phyloP scores from a whole-genome alignment of 768 basidiomycete species.

The Agaricus subrufescens region DNA sequence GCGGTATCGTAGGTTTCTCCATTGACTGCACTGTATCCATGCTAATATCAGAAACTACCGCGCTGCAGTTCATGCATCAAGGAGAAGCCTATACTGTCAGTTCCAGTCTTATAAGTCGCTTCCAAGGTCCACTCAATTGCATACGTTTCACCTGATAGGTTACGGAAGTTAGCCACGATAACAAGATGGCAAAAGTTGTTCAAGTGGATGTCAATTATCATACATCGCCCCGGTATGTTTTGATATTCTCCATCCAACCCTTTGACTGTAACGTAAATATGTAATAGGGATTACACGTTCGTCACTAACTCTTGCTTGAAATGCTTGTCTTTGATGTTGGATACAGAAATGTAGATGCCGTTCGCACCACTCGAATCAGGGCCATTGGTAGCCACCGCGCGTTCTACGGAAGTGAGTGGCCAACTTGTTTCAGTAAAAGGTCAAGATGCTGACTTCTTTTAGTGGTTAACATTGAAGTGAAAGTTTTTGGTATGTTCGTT shows the following conservation, averaged over 20 bases:
- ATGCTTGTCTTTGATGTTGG: not conserved
- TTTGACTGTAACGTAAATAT: not conserved
- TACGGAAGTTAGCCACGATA: conserved; percentile 77
- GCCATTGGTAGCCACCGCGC: conserved; percentile 55
- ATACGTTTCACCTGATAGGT: conserved; percentile 36
- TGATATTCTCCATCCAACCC: not conserved
- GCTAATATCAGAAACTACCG: not conserved
- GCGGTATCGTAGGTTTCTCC: conserved; percentile 61
- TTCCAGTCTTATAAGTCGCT: not conserved
- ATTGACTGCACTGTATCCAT: not conserved
- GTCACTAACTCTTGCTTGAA: conserved; percentile 15
- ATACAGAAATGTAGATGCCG: conserved; percentile 68
- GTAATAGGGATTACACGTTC: conserved; percentile 68
- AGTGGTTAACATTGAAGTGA: conserved; percentile 62
- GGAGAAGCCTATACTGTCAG: conserved; percentile 75
- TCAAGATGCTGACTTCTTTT: not conserved
- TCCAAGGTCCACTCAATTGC: not conserved
- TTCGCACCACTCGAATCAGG: conserved; percentile 70
- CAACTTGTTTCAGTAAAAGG: not conserved
- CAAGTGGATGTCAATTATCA: conserved; percentile 82
- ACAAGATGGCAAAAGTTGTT: conserved; percentile 62
- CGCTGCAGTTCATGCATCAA: conserved; percentile 77
- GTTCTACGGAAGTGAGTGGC: conserved; percentile 67
- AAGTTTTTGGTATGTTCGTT: conserved; percentile 65
- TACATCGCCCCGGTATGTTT: conserved; percentile 59